Evolutionary conservation across 108 stramenopile genomes (phyloP).

Genomic region (Aureococcus anophagefferens): DNA sequence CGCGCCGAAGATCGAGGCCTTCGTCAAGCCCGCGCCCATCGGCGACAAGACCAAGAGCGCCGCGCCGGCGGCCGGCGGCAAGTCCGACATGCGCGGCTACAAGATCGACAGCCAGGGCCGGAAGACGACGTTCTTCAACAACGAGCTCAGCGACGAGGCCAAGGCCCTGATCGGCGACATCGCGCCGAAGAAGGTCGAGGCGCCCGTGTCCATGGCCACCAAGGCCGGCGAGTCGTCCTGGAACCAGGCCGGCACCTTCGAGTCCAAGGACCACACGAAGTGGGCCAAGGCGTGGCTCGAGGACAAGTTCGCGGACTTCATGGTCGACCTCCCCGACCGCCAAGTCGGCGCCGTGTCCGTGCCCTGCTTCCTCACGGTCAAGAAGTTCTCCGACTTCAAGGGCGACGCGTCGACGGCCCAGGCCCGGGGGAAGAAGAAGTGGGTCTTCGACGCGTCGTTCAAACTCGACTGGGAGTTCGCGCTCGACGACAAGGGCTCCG

Average conservation of each 20-base stretch:
- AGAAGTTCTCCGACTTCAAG: background rate
- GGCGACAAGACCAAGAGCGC: too few species aligned
- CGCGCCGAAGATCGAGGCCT: too few species aligned
- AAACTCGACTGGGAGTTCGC: background rate
- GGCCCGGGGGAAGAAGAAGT: background rate
- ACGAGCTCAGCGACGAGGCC: conserved; percentile 15
- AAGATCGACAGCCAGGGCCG: conserved; percentile 13
- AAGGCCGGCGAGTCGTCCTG: background rate
- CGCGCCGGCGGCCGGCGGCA: too few species aligned
- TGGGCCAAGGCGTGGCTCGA: conserved; percentile 1
- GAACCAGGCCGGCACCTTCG: conserved; percentile 18
- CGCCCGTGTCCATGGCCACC: background rate
- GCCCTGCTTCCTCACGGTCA: background rate
- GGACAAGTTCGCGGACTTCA: background rate
- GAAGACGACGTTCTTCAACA: conserved; percentile 18
- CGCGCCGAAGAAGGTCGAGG: conserved; percentile 16
- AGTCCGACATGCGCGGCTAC: conserved; percentile 7
- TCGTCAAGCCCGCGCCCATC: too few species aligned
- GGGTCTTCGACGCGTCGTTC: background rate
- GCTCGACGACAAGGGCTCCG: background rate
- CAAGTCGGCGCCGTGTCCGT: background rate
- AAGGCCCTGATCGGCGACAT: conserved; percentile 13
- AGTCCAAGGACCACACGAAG: conserved; percentile 5
- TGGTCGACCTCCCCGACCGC: background rate
- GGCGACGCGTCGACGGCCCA: background rate